Evolutionary conservation across 2,329 filamentous ascomycete genomes (phyloP), one percentile per base, ranked within the genome.

Genomic region (Hypoxylon sp.): DNA sequence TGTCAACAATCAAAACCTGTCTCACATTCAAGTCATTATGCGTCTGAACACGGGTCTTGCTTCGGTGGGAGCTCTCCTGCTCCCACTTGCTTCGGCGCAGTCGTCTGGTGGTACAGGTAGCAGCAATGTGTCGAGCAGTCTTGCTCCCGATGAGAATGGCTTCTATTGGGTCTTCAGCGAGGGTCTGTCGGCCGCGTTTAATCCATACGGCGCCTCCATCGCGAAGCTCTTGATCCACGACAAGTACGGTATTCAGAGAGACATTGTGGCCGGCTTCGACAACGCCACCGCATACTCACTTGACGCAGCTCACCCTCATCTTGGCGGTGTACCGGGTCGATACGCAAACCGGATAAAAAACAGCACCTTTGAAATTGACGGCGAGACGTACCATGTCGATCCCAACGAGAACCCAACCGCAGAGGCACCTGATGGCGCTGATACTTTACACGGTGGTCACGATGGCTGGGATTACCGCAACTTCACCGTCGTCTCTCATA

Each of bases 261-360:
- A 94, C 73, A 80, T 94, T 51, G 87, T 94, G 1, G 84, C 85
- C 48, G 91, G 91, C 49, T 93, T 88, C 71, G 91, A 94, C 79
- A 93, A 93, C 73, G 90, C 91, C 47, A 86, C 80, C 54, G 87
- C 90, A 78, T 94, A 93, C 78, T 78, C 76, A 62, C 75, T 87
- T 50, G 89, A 92, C 76, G 78, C 78, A 62, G 80, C 84, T 64
- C 91, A 93, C 75, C 87, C 86, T 52, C 90, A 93, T 80, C 88
- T 91, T 68, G 91, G 90, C 61, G 81, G 87, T 70, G 87, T 94
- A 0, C 90, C 90, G 0, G 91, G 90, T 48, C 88, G 91, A 57
- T 94, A 94, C 74, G 91, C 91, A 61, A 94, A 94, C 77, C 88
- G 91, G 68, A 93, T 93, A 81, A 88, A 87, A 82, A 93, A 93